A percentile compares a stretch with the other conserved stretches of the same genome.
Conservation (phyloP, 202 grass and related monocot genomes). For the Cymbopogon flexuosus region DNA sequence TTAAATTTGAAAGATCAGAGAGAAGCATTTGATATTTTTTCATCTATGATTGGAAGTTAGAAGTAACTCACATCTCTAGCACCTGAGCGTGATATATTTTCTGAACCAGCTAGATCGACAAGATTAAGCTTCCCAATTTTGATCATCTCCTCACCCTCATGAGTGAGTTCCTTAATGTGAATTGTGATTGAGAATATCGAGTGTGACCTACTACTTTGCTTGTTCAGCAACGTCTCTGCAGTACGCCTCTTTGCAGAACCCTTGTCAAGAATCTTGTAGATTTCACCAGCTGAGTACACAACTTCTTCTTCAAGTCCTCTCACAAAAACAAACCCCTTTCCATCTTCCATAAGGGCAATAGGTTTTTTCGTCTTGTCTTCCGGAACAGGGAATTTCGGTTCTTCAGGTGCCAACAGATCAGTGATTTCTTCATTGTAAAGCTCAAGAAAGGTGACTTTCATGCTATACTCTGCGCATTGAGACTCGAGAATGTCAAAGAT, state of each 20-base stretch:
- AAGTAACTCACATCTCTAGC: conserved; percentile 93
- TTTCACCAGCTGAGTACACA: conserved; percentile 83
- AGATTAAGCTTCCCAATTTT: conserved; percentile 99
- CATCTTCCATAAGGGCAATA: conserved; percentile 99
- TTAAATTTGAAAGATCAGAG: conserved; percentile 23
- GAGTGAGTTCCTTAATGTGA: conserved; percentile 95
- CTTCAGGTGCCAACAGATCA: conserved; percentile 77
- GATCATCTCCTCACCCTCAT: conserved; percentile 98
- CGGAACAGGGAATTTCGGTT: conserved; percentile 66
- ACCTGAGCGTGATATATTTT: conserved; percentile 97
- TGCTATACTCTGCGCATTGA: conserved; percentile 86
- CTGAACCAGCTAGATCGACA: conserved; percentile 97
- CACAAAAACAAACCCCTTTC: conserved; percentile 96
- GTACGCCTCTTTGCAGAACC: conserved; percentile 97
- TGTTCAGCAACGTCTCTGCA: conserved; percentile 95
- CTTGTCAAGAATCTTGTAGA: conserved; percentile 99
- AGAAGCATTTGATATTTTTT: neutral
- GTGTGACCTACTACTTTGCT: conserved; percentile 98
- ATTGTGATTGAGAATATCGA: conserved; percentile 99
- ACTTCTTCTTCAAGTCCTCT: conserved; percentile 97
- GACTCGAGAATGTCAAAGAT: conserved; percentile 82
- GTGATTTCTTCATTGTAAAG: conserved; percentile 96
- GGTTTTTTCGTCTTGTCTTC: conserved; percentile 97
- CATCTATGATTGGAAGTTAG: neutral
- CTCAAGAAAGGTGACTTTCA: conserved; percentile 97